Percentiles rank a stretch among this genome's conserved stretches.
Evolutionary conservation across 176 grass and related monocot species (phyloP).

Genomic region (Paspalum notatum): DNA sequence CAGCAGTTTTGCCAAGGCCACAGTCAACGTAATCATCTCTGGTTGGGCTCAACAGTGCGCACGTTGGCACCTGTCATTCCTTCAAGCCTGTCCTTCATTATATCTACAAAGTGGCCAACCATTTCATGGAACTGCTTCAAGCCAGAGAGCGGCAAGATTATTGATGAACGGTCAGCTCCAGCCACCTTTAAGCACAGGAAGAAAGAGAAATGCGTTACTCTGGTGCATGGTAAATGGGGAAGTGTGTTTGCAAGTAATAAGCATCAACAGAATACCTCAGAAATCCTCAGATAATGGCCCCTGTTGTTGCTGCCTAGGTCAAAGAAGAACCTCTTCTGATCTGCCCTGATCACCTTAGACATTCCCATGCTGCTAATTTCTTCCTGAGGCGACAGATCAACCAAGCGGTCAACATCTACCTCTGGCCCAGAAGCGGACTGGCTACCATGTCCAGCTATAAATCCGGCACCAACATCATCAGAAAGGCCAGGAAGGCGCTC

Average conservation of each 20-base stretch:
- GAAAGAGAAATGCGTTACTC: slow-evolving; percentile 16
- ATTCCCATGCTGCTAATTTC: slow-evolving; percentile 82
- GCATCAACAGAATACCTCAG: slow-evolving; percentile 63
- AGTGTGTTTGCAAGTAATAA: not conserved
- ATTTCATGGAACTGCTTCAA: slow-evolving; percentile 99
- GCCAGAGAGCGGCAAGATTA: slow-evolving; percentile 92
- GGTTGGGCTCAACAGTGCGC: slow-evolving; percentile 72
- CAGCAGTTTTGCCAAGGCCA: slow-evolving; percentile 47
- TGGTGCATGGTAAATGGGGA: not conserved
- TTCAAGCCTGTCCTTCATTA: slow-evolving; percentile 97
- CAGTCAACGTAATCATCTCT: slow-evolving; percentile 70
- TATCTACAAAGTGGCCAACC: slow-evolving; percentile 97
- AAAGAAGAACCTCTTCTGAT: slow-evolving; percentile 99
- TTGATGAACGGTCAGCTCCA: slow-evolving; percentile 91
- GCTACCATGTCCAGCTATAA: slow-evolving; percentile 89
- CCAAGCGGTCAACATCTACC: slow-evolving; percentile 72
- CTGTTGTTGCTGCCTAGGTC: slow-evolving; percentile 95
- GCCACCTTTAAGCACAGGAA: slow-evolving; percentile 64
- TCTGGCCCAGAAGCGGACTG: slow-evolving; percentile 71
- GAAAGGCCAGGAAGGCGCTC: slow-evolving; percentile 83
- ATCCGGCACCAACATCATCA: slow-evolving; percentile 98
- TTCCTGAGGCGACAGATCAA: slow-evolving; percentile 83
- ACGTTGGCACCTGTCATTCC: slow-evolving; percentile 79
- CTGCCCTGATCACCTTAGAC: slow-evolving; percentile 97
- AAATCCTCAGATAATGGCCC: slow-evolving; percentile 96